These are phyloP conservation scores for Penicillium verhagenii DNA, from an alignment of 495 filamentous ascomycete genomes.

Conservation along the genomic window DNA sequence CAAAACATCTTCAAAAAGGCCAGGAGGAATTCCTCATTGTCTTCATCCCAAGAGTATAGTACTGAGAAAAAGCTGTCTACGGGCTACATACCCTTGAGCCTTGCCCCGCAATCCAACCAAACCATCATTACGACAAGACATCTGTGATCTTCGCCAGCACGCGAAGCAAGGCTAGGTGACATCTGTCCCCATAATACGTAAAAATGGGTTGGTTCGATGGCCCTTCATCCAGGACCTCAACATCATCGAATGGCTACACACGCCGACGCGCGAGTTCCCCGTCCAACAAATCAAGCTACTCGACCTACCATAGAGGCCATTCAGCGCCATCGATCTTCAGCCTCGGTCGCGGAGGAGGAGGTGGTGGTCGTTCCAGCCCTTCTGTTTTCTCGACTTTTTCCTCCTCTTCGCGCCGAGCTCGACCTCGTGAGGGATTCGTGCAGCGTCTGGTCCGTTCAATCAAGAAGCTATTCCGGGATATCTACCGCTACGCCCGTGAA, in stretches of 20 bases:
- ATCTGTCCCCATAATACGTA: constrained; percentile 3
- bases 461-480: constrained; percentile 68
- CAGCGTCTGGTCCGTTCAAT: constrained; percentile 66
- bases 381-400: constrained; percentile 55
- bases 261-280: constrained; percentile 35
- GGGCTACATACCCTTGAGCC: too few relatives aligned
- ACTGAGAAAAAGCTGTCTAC: background rate
- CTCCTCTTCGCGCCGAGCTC: constrained; percentile 58
- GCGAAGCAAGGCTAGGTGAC: constrained; percentile 11
- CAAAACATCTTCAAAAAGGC: constrained; percentile 3
- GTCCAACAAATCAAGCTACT: constrained; percentile 36
- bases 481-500: constrained; percentile 70
- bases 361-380: constrained; percentile 46
- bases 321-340: constrained; percentile 54
- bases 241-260: constrained; percentile 19
- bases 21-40: background rate
- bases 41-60: background rate
- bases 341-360: constrained; percentile 33
- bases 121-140: background rate
- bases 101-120: background rate
- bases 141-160: background rate
- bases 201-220: constrained; percentile 53
- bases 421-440: constrained; percentile 73
- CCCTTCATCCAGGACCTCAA: constrained; percentile 26
- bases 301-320: constrained; percentile 37